These are phyloP conservation scores for Cladorrhinum samala DNA, from an alignment of 495 filamentous ascomycete genomes.

Conservation along the genomic window DNA sequence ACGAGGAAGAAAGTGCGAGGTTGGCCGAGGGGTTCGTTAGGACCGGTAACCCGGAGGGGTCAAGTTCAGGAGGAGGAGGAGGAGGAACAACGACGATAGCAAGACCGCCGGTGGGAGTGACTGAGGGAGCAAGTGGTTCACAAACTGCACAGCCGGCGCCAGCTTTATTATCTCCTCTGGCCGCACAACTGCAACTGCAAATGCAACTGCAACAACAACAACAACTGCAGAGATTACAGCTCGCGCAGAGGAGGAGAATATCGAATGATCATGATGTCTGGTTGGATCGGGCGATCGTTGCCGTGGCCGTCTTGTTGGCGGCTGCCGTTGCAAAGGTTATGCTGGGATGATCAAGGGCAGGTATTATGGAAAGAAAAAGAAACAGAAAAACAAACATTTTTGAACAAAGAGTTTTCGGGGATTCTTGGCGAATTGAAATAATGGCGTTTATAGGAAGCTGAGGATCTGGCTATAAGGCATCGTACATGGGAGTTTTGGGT, in stretches of 20 bases:
- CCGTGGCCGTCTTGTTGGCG: constrained; percentile 44
- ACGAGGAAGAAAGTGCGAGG: constrained; percentile 34
- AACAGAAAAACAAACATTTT: not conserved
- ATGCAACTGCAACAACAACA: constrained; percentile 12
- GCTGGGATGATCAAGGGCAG: constrained; percentile 16
- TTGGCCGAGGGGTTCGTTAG: constrained; percentile 46
- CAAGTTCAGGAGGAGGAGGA: too few species aligned
- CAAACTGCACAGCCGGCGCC: too few species aligned
- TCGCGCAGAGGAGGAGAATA: constrained; percentile 13
- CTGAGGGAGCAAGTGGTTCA: too few species aligned
- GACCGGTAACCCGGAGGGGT: constrained; percentile 32
- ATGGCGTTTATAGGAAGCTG: too few species aligned
- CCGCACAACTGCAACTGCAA: constrained; percentile 22
- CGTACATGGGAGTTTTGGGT: too few species aligned
- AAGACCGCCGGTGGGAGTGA: too few species aligned
- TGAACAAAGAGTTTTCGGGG: not conserved
- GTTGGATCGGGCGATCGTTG: constrained; percentile 56
- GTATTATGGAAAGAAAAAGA: not conserved
- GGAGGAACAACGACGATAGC: too few species aligned
- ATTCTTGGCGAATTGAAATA: too few species aligned
- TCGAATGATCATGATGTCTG: constrained; percentile 39
- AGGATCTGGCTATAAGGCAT: not conserved
- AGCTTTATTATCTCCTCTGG: too few species aligned
- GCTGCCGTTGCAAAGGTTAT: constrained; percentile 47
- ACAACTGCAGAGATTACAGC: too few species aligned